Percentiles rank a stretch among this genome's conserved stretches.
These are phyloP conservation scores for Clitopilus hobsonii DNA, from an alignment of 768 basidiomycete species.

Conservation along the genomic window DNA sequence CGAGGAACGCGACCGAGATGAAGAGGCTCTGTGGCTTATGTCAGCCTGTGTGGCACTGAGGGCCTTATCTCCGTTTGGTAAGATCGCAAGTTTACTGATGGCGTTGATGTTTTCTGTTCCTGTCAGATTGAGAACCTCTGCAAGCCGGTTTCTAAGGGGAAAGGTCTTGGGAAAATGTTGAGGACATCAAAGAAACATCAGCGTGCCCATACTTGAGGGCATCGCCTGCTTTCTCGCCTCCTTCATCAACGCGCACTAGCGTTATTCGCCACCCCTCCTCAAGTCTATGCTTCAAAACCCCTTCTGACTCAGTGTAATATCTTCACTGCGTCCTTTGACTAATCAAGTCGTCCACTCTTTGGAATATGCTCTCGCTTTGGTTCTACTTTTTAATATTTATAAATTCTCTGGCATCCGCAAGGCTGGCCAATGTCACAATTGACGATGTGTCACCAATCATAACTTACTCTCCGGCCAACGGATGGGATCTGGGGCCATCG, in stretches of 20 bases:
- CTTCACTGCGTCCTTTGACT: constrained; percentile 3
- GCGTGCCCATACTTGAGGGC: not conserved
- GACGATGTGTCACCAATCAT: constrained; percentile 34
- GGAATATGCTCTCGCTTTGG: constrained; percentile 10
- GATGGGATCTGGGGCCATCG: constrained; percentile 24
- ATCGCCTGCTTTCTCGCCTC: not conserved
- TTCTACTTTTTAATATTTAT: constrained; percentile 5
- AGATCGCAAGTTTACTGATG: not conserved
- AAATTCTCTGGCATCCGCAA: constrained; percentile 6
- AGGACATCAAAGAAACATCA: not conserved
- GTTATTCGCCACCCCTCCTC: not conserved
- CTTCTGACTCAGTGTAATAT: not conserved
- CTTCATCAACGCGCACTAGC: not conserved
- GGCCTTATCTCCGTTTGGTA: not conserved
- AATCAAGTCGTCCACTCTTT: constrained; percentile 10
- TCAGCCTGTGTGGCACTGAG: not conserved
- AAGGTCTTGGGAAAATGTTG: not conserved
- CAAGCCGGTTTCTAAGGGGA: not conserved
- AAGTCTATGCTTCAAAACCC: not conserved
- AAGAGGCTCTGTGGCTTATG: not conserved
- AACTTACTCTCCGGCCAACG: constrained; percentile 24
- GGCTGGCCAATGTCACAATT: constrained; percentile 31
- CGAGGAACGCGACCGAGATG: not conserved
- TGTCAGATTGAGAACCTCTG: not conserved
- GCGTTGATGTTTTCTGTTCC: not conserved